Base-by-base conservation (phyloP, 208 protist genomes). In the Angomonas deanei region DNA sequence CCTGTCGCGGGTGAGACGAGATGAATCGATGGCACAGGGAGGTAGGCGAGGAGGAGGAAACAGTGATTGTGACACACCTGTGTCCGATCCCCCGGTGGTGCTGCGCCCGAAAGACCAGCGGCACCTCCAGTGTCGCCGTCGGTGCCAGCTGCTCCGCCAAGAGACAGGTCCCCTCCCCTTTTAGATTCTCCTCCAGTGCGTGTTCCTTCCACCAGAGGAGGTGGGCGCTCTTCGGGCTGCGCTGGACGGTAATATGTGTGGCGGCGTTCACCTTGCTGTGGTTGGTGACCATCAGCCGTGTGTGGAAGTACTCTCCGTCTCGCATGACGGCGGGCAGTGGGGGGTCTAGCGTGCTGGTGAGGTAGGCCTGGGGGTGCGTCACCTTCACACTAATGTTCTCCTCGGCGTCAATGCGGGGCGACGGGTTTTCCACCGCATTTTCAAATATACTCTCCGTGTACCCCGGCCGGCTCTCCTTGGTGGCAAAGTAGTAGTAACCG, bases 401-500 rank as follows among this genome's bases (percentile, higher is more conserved):
- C 24, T 52, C 38, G 23, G 84, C 78, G 10, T 84, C 76, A 17
- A 86, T 55, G 26, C 72, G 60, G 19, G 83, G 82, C 64, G 69
- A 68, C 27, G 83, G 79, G 74, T 88, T 73, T 36, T 79, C 70
- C 5, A 94, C 76, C 5, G 88, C 88, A 70, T 92, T 85, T 72
- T 91, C 80, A 38, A 83, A 83, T 24, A 82, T 36, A 23, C 76
- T 80, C 48, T 84, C 71, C 28, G 64, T 67, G 49, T 61, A 74
- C 10, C 73, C 72, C 3, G 70, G 59, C 21, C 74, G 72, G 57
- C 66, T 77, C 38, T 78, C 76, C 4, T 59, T 55, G 10, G 88
- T 88, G 42, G 77, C 72, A 56, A 94, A 91, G 81, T 93, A 93
- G 72, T 91, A 88, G 66, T 93, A 90, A 4, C 86, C 86, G 30